Evolutionary conservation across 306 rosid species (phyloP), one percentile per base, ranked within the genome.

Genomic region (Gastrolobium bilobum): DNA sequence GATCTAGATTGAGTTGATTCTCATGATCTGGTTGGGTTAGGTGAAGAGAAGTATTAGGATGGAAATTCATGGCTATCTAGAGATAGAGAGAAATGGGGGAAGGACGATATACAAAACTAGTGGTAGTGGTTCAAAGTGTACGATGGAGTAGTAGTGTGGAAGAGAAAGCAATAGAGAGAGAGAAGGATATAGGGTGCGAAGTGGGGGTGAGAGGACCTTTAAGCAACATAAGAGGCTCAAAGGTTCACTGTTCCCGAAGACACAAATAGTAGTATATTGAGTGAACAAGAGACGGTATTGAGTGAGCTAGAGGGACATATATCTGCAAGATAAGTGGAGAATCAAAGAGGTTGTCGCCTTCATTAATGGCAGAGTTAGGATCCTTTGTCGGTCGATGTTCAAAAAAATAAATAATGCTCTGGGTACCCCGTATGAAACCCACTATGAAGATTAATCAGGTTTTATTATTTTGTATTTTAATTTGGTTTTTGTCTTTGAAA

Each of bases 291-390:
- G 76, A 79, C 54, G 79, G 72, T 76, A 33, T 75, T 62, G 78
- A 81, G 78, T 50, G 75, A 78, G 84, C 85, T 80, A 72, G 74
- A 83, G 88, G 74, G 87, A 91, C 79, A 90, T 81, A 66, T 84
- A 64, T 85, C 88, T 82, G 91, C 91, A 87, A 83, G 84, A 90
- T 91, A 91, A 89, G 85, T 84, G 84, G 85, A 86, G 96, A 87
- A 90, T 91, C 89, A 56, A 88, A 85, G 85, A 83, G 68, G 68
- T 82, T 94, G 98, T 90, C 97, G 83, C 89, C 93, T 87, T 85
- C 89, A 91, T 72, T 90, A 88, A 87, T 84, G 94, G 94, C 93
- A 92, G 83, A 87, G 80, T 79, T 84, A 61, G 87, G 88, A 88
- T 84, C 75, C 56, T 66, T 77, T 89, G 97, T 94, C 98, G 93